Evolutionary conservation across 2,329 filamentous ascomycete genomes (phyloP), one percentile per base, ranked within the genome.

Genomic region (Pleoardoris graminearum): DNA sequence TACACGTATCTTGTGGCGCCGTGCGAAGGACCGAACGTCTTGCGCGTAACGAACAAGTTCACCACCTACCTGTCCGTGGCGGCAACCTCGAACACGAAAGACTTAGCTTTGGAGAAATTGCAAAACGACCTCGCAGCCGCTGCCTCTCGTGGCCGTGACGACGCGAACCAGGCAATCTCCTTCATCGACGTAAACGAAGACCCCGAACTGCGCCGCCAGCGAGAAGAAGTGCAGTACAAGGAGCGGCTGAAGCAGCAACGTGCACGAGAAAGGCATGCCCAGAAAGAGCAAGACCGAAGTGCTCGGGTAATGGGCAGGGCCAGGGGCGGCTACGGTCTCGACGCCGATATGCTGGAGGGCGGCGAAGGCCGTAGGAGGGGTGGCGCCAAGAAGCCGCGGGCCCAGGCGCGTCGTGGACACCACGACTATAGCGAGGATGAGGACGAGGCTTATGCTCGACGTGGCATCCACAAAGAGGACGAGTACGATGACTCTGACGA

Each of bases 401-500:
- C 65, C n/a, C 77, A 75, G 61, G 61, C 68, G 14, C 67, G 73
- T 22, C 65, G 73, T 30, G 43, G 43, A n/a, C 68, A 76, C 55
- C 74, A 74, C 45, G 77, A 79, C 54, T 80, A 76, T 53, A 88
- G 89, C 61, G 88, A 90, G 55, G 88, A 92, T 63, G 90, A 90
- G 7, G 89, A 91, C 62, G 88, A 90, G 60, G 88, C 89, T 53
- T 78, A 86, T 17, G 59, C 60, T 7, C 57, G 61, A 30, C 83
- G 84, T 14, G 80, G 82, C 27, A 82, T 83, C n/a, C n/a, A n/a
- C 27, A 82, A 83, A 47, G 82, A 87, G 54, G 87, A 92, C 59
- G 87, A 90, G 61, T 93, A 93, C 67, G 89, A 92, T 57, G 81
- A 87, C 67, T 88, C 88, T 29, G 89, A 93, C 65, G 89, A 87